Base-by-base conservation (phyloP, 345 rosid genomes). In the Camelina laxa region DNA sequence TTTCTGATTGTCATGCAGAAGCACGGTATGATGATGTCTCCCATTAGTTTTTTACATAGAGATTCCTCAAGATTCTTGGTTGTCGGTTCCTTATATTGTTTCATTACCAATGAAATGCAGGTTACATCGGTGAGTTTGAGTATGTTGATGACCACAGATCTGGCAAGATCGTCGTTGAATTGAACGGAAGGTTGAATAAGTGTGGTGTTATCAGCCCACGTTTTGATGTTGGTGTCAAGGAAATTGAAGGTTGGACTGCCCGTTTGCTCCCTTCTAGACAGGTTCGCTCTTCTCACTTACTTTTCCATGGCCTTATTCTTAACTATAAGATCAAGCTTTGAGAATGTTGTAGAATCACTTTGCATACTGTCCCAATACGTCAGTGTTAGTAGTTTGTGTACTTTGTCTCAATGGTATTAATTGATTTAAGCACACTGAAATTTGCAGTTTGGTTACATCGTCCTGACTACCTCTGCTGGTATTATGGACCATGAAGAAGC, bases 121-220 rank as follows among this genome's bases (percentile, higher is more conserved):
- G 81, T 61, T 79, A 84, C 75, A 84, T 84, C 6, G 85, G 87
- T 2, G 85, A 84, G 84, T 84, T 84, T 44, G 87, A 84, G 67
- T 84, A 75, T 14, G 85, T 84, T 11, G 87, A 84, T 62, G 85
- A 84, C 41, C 87, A 84, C 49, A 71, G 87, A 22, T 48, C 84
- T 49, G 87, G 87, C 19, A 84, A 84, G 42, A 82, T 84, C n/a
- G 87, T 82, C 21, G 87, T 84, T 20, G 87, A 84, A 9, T 75
- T 84, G 45, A 84, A 84, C 73, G 85, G 85, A 62, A 69, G 87
- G 73, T 33, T 84, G 65, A 84, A 84, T 75, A 84, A 84, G 59
- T 84, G 87, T 75, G 87, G 87, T 1, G 87, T 84, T 44, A 84
- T 84, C 56, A 84, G 85, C 78, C 87, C 87, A 16, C 81, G 87